Percentiles rank a stretch among this genome's conserved stretches.
Conservation (phyloP, 192 early-diverging fungal genomes). For the Obelidium mucronatum region DNA sequence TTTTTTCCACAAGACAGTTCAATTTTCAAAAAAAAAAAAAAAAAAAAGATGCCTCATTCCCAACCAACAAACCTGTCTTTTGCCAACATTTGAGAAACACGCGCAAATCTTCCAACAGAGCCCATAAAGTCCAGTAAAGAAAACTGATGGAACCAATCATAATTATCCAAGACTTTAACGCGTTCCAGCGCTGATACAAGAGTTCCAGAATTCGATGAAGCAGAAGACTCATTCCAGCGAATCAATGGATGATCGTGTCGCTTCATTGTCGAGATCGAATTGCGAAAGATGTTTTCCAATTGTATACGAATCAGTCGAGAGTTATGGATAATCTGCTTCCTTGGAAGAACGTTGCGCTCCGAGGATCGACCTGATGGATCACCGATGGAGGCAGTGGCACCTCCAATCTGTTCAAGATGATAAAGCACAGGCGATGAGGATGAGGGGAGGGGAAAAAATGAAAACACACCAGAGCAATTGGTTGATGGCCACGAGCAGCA, state of each 20-base stretch:
- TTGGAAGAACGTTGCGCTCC: slow-evolving; percentile 76
- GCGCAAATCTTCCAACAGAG: slow-evolving; percentile 77
- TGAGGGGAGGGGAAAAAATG: neutral
- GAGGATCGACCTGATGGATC: slow-evolving; percentile 89
- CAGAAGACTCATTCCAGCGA: too few relatives aligned
- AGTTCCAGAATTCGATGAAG: neutral
- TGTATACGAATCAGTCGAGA: slow-evolving; percentile 72
- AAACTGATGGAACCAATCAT: slow-evolving; percentile 79
- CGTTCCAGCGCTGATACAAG: neutral
- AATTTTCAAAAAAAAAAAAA: too few relatives aligned
- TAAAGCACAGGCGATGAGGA: neutral
- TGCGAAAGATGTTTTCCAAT: slow-evolving; percentile 72
- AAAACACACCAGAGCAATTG: slow-evolving; percentile 77
- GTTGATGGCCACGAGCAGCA: slow-evolving; percentile 79
- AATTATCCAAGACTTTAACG: slow-evolving; percentile 76
- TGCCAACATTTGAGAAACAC: slow-evolving; percentile 85
- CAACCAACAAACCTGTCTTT: slow-evolving; percentile 91
- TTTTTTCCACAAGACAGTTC: neutral
- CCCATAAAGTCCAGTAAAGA: slow-evolving; percentile 79
- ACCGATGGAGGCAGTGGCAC: slow-evolving; percentile 91
- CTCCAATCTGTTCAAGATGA: slow-evolving; percentile 57
- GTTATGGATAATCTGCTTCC: slow-evolving; percentile 66
- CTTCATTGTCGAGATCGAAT: slow-evolving; percentile 15
- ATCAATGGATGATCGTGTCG: neutral
- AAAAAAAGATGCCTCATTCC: too few relatives aligned